Evolutionary conservation across 2,329 filamentous ascomycete genomes (phyloP).

Genomic region (Pseudogymnoascus pannorum): DNA sequence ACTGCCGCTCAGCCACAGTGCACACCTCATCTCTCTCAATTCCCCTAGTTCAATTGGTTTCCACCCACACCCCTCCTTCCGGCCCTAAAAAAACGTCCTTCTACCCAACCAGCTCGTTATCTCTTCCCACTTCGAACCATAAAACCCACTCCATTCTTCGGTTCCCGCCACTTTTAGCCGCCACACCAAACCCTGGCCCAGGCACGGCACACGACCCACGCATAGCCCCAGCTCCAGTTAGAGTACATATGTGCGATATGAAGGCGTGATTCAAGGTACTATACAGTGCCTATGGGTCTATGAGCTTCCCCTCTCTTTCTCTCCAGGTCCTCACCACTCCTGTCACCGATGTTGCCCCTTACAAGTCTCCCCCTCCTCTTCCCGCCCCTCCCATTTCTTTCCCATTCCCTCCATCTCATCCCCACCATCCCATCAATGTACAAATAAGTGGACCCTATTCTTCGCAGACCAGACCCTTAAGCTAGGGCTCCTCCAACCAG

Average conservation of each 20-base stretch:
- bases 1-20: background rate
- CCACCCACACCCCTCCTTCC: background rate
- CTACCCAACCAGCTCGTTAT: background rate
- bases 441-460: background rate
- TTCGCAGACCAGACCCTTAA: background rate
- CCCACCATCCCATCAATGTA: background rate
- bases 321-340: background rate
- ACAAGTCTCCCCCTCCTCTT: background rate
- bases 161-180: background rate
- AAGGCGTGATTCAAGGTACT: background rate
- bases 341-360: background rate
- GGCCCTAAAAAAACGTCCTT: background rate
- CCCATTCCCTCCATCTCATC: background rate
- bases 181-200: background rate
- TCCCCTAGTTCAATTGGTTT: background rate
- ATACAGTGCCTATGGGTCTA: background rate
- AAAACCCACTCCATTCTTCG: background rate
- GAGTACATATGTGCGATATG: conserved; percentile 9
- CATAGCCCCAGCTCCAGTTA: conserved; percentile 12
- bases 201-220: background rate
- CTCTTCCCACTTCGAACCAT: background rate
- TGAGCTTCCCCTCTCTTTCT: background rate
- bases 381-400: background rate
- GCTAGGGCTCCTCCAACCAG: background rate
- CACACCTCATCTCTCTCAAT: background rate